Base-by-base conservation (phyloP, 306 rosid genomes). In the Sindora glabra region DNA sequence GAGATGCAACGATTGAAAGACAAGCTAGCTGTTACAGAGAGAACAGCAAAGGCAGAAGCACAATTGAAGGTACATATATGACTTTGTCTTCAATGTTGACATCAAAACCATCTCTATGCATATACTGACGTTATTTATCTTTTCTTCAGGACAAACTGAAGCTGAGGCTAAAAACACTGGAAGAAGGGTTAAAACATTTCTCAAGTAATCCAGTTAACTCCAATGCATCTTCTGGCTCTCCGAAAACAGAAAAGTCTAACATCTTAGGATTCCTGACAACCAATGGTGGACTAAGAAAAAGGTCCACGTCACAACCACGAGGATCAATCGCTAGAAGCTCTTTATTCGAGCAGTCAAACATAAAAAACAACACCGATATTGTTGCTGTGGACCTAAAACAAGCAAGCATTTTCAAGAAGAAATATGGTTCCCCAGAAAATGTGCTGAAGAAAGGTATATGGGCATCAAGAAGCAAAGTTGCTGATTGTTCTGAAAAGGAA, bases 21-120 rank as follows among this genome's bases (percentile, higher is more conserved):
- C 57, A 92, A 86, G 59, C 81, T 92, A 53, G 78, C 81, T 22
- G 71, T 83, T 51, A 76, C 94, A 48, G 96, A 86, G 54, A 86
- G 99, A 84, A 83, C 99, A 65, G 94, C 90, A 3, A 88, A 81
- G 74, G 99, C 96, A 70, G 99, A 92, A 68, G 92, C 89, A 69
- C 96, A 79, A 68, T 74, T 92, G 58, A 92, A 92, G 96, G 99
- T 83, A 56, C 59, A 52, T 36, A 59, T 56, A 46, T 19, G 15
- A 64, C 19, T 24, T 25, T 15, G 38, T 59, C 24, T 48, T 61
- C 53, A 16, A 32, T 14, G 21, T 48, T 26, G 15, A 36, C 65
- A 23, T 54, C 32, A 15, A 57, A 59, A 39, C 41, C 21, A 40
- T 10, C 7, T 15, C 38, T 14, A 27, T 44, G 29, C 0, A 3